Evolutionary conservation across 371 early-diverging fungal species (phyloP).

Genomic region (Actinomortierella ambigua): DNA sequence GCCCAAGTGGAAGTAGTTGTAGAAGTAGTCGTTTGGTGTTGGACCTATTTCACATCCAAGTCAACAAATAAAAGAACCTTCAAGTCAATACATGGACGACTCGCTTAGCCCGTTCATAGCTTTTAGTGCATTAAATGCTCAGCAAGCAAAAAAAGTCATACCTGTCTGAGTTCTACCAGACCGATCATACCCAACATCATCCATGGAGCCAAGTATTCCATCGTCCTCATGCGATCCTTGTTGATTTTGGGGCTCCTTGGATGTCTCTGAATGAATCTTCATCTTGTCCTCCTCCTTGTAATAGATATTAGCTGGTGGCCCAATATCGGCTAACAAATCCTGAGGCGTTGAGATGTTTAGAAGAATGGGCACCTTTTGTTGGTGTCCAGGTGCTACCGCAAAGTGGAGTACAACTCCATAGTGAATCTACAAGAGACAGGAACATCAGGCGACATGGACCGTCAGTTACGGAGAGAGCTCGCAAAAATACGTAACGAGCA

Average conservation of each 20-base stretch:
- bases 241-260: constrained; percentile 13
- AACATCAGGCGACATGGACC: not conserved
- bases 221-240: constrained; percentile 33
- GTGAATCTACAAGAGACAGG: constrained; percentile 20
- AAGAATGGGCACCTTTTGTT: constrained; percentile 41
- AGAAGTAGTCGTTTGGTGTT: constrained; percentile 68
- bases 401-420: constrained; percentile 33
- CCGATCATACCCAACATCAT: constrained; percentile 35
- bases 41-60: no score
- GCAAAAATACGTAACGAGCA: no score
- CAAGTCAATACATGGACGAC: no score
- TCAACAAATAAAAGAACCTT: no score
- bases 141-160: not conserved
- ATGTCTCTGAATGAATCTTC: constrained; percentile 65
- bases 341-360: constrained; percentile 62
- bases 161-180: constrained; percentile 8
- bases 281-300: constrained; percentile 78
- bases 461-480: no score
- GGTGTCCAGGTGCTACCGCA: constrained; percentile 20
- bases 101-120: constrained; percentile 12
- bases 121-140: constrained; percentile 31
- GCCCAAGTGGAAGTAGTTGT: constrained; percentile 75
- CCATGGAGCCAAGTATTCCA: constrained; percentile 31
- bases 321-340: constrained; percentile 74
- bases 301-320: constrained; percentile 64